Percentiles rank a stretch among this genome's conserved stretches.
Conservation (phyloP, 1,284 basidiomycete genomes). For the Leccinum colubrinum region DNA sequence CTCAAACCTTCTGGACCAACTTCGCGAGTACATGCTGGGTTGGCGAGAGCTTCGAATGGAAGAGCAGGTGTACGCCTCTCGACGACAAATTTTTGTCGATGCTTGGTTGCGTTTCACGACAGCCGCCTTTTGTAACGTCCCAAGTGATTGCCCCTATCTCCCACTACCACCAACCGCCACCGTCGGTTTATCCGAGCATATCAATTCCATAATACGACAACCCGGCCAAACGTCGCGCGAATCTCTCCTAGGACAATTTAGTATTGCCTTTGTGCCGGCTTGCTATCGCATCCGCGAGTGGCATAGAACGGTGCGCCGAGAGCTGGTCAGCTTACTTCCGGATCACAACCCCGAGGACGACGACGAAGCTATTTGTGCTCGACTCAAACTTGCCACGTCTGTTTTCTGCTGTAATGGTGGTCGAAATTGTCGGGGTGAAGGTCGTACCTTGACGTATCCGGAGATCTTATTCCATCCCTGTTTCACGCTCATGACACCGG, state of each 20-base stretch:
- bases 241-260: constrained; percentile 17
- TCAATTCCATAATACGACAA: constrained; percentile 29
- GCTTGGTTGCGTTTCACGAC: constrained; percentile 25
- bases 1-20: constrained; percentile 19
- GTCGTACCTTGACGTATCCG: constrained; percentile 22
- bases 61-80: constrained; percentile 27
- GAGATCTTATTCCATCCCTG: constrained; percentile 33
- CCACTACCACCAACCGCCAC: constrained; percentile 27
- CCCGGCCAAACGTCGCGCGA: constrained; percentile 4
- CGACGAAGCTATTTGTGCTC: constrained; percentile 20
- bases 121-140: constrained; percentile 11
- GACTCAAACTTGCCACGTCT: constrained; percentile 30
- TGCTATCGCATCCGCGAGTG: constrained; percentile 21
- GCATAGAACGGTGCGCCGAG: constrained; percentile 26
- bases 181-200: constrained; percentile 19
- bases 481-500: constrained; percentile 19
- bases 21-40: constrained; percentile 28
- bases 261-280: constrained; percentile 13
- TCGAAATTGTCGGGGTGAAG: constrained; percentile 17
- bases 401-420: constrained; percentile 25
- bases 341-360: constrained; percentile 17
- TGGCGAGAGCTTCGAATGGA: constrained; percentile 35
- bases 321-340: constrained; percentile 30
- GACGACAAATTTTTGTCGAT: constrained; percentile 29
- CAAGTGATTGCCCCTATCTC: constrained; percentile 20